Base-by-base conservation (phyloP, 768 basidiomycete species). In the Trametes elegans region DNA sequence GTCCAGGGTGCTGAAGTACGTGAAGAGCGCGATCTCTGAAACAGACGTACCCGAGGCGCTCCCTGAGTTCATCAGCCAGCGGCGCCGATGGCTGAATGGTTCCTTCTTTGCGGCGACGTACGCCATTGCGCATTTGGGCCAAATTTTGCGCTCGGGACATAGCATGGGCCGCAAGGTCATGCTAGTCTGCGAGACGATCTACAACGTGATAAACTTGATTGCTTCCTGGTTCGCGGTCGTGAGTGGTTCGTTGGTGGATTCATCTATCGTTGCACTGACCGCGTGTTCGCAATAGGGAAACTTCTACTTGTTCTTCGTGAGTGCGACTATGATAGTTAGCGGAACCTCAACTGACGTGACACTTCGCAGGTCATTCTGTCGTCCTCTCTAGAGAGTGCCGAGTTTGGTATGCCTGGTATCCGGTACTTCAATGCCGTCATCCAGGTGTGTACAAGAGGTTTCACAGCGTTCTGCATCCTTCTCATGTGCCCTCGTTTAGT, bases 91-190 rank as follows among this genome's bases (percentile, higher is more conserved):
- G 89, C 77, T 91, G 4, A 90, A 91, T 59, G 95, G 96, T 1
- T 95, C 92, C 1, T 93, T 98, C 74, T 98, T 98, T 64, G 95
- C 94, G 7, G 88, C 91, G 5, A 87, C 92, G 7, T 99, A 98
- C 70, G 90, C 96, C 2, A 82, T 98, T 40, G 90, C 90, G 3
- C 94, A 98, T 72, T 77, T 82, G 38, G 82, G 88, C 7, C 92
- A 89, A 71, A 85, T 90, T 34, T 73, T 87, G 73, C 80, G 75
- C 41, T 93, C 87, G 26, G 91, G 90, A 0, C 96, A 99, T 67
- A 90, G 89, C 60, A 61, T 84, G 18, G 68, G 79, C 43, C 81
- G 94, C 26, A 97, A 97, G 68, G 60, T 79, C 35, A 70, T 81
- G 35, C 73, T 99, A 43, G 81, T 92, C 69, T 57, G 88, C 16